Evolutionary conservation across 345 rosid species (phyloP).

Genomic region (Populus davidiana): DNA sequence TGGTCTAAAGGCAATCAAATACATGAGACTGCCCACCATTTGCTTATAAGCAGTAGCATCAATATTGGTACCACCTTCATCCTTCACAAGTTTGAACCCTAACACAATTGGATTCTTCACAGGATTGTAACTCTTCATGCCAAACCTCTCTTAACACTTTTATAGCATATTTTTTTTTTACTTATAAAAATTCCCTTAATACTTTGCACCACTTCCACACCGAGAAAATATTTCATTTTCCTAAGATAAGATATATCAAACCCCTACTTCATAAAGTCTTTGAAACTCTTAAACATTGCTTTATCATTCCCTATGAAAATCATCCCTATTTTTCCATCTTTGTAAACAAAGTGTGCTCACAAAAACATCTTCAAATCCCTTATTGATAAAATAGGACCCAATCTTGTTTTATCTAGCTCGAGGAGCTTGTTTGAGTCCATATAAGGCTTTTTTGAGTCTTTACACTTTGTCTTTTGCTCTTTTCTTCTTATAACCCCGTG

Average conservation of each 20-base stretch:
- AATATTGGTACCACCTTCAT: neutral
- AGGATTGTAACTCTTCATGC: neutral
- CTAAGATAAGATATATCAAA: neutral
- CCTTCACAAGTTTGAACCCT: neutral
- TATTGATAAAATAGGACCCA: neutral
- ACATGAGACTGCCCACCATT: neutral
- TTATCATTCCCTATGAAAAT: neutral
- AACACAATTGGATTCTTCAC: neutral
- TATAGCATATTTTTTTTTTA: neutral
- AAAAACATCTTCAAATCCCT: neutral
- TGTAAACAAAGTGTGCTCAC: neutral
- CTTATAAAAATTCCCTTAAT: neutral
- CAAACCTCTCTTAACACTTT: neutral
- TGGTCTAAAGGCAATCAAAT: neutral
- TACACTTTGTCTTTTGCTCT: neutral
- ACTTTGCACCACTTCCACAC: neutral
- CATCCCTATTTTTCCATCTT: neutral
- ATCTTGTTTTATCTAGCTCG: neutral
- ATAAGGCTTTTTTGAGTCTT: neutral
- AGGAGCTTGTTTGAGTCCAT: neutral
- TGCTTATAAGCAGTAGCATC: neutral
- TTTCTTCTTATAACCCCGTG: neutral
- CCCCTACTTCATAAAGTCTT: neutral
- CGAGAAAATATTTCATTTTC: neutral
- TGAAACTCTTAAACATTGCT: neutral